Conservation (phyloP, 208 protist genomes). For the Blastocrithidia nonstop region DNA sequence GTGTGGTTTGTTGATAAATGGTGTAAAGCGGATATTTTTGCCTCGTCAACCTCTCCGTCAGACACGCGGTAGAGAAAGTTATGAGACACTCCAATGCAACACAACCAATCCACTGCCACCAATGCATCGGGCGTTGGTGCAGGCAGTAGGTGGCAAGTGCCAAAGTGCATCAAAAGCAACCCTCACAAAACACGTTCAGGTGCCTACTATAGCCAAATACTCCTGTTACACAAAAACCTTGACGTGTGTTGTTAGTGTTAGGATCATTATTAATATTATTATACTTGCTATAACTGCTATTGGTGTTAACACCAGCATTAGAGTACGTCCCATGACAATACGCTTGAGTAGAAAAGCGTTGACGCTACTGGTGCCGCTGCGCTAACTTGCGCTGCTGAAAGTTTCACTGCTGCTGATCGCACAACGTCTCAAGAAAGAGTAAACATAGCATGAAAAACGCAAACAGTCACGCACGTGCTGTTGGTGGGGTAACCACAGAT, state of each 20-base stretch:
- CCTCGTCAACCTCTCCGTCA: conserved; percentile 32
- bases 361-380: conserved; percentile 6
- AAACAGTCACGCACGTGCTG: conserved; percentile 15
- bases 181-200: conserved; percentile 62
- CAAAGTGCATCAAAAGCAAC: conserved; percentile 35
- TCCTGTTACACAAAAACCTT: not conserved
- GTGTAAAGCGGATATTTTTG: conserved; percentile 53
- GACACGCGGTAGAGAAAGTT: conserved; percentile 24
- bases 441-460: conserved; percentile 12
- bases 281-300: too few species aligned
- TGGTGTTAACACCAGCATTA: too few species aligned
- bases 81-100: conserved; percentile 20
- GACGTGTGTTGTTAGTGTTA: too few species aligned
- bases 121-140: conserved; percentile 9
- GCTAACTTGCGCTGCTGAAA: conserved; percentile 35
- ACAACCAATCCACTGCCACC: conserved; percentile 32
- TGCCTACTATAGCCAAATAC: conserved; percentile 63
- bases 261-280: too few species aligned
- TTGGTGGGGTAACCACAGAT: conserved; percentile 7
- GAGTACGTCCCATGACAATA: too few species aligned
- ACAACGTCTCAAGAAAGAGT: conserved; percentile 30
- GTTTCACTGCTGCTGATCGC: conserved; percentile 62
- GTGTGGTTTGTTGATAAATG: conserved; percentile 51
- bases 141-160: conserved; percentile 14
- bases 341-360: conserved; percentile 19